A percentile compares a stretch with the other conserved stretches of the same genome.
Evolutionary conservation across 345 rosid genomes (phyloP).

Genomic region (Aquilaria sinensis): DNA sequence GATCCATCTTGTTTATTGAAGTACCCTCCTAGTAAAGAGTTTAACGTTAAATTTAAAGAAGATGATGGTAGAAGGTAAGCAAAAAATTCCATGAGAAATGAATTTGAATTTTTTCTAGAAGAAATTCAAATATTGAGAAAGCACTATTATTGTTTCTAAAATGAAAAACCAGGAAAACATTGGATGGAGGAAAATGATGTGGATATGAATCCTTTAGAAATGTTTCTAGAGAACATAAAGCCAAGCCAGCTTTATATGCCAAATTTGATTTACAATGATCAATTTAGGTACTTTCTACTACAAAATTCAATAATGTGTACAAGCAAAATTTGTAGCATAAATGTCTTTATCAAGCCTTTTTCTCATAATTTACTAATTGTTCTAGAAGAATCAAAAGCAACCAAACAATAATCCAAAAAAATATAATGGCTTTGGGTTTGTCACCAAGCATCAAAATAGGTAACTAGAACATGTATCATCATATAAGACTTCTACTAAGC

Average conservation of each 20-base stretch:
- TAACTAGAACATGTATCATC: slow-evolving; percentile 17
- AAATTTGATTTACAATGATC: slow-evolving; percentile 38
- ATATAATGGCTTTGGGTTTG: slow-evolving; percentile 40
- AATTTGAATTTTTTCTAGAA: too few relatives aligned
- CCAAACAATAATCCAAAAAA: slow-evolving; percentile 33
- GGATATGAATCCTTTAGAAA: slow-evolving; percentile 26
- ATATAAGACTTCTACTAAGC: too few relatives aligned
- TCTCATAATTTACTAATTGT: neutral
- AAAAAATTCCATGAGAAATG: too few relatives aligned
- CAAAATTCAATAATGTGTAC: neutral
- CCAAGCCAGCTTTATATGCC: slow-evolving; percentile 41
- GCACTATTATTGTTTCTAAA: too few relatives aligned
- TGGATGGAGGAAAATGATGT: slow-evolving; percentile 28
- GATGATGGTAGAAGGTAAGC: slow-evolving; percentile 48
- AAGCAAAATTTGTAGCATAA: neutral
- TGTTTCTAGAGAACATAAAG: slow-evolving; percentile 36
- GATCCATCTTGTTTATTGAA: slow-evolving; percentile 58
- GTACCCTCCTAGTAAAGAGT: slow-evolving; percentile 60
- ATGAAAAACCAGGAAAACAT: slow-evolving; percentile 21
- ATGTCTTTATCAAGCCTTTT: neutral
- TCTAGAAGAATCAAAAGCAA: slow-evolving; percentile 47
- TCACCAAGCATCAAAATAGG: slow-evolving; percentile 35
- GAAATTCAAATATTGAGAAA: neutral
- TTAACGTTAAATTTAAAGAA: slow-evolving; percentile 39
- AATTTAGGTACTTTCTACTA: slow-evolving; percentile 30